phyloP scores from a whole-genome alignment of 208 protist genomes.

The Trypanosoma avium region DNA sequence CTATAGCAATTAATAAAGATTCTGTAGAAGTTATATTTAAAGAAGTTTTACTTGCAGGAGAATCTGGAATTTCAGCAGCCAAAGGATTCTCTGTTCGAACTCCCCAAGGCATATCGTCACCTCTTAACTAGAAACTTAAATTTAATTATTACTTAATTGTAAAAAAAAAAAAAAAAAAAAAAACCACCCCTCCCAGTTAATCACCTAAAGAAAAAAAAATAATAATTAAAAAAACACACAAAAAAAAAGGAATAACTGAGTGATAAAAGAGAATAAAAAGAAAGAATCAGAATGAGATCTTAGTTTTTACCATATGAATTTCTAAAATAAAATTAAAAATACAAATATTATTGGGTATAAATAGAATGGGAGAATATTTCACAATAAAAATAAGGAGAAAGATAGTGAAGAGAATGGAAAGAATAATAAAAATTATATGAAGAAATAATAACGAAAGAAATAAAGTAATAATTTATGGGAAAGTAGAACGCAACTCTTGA shows the following conservation, averaged over 20 bases:
- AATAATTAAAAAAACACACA: too few species aligned
- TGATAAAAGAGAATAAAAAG: too few species aligned
- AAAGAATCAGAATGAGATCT: too few species aligned
- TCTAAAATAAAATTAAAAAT: too few species aligned
- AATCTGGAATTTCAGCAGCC: not conserved
- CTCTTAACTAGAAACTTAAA: too few species aligned
- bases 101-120: not conserved
- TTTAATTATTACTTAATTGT: too few species aligned
- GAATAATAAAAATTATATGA: constrained; percentile 13
- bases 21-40: not conserved
- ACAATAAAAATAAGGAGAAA: not conserved
- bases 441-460: not conserved
- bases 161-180: not conserved
- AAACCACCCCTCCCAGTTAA: not conserved
- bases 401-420: not conserved
- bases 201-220: too few species aligned
- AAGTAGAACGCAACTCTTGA: constrained; percentile 10
- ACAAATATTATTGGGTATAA: too few species aligned
- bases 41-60: too few species aligned
- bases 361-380: too few species aligned
- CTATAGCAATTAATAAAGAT: not conserved
- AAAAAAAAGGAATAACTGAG: too few species aligned
- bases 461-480: constrained; percentile 1
- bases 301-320: too few species aligned
- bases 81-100: not conserved